phyloP scores from a whole-genome alignment of 2,329 filamentous ascomycete species.

The Didymella sp. region DNA sequence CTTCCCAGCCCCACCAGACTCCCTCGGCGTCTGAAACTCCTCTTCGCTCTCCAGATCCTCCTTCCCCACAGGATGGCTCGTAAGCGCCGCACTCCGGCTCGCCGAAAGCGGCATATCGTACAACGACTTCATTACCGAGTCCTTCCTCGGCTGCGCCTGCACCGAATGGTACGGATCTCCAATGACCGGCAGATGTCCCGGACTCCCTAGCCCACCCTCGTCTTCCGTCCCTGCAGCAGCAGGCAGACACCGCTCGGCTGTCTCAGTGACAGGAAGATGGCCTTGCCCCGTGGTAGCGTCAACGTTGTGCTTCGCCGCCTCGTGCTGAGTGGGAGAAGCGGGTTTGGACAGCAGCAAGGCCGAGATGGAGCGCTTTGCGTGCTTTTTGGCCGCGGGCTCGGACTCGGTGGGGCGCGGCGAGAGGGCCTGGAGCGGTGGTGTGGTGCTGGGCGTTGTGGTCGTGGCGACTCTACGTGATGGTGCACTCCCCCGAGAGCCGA shows the following conservation, averaged over 20 bases:
- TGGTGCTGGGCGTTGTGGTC: neutral
- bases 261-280: neutral
- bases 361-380: constrained; percentile 6
- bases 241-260: neutral
- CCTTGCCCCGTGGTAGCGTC: neutral
- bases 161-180: neutral
- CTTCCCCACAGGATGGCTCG: constrained; percentile 13
- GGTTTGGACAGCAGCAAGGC: neutral
- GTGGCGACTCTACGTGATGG: neutral
- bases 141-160: constrained; percentile 5
- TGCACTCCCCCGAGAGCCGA: neutral
- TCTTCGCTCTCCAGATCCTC: constrained; percentile 4
- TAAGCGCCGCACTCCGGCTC: constrained; percentile 12
- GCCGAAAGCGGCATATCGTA: neutral
- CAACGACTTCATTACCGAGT: constrained; percentile 4
- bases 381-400: neutral
- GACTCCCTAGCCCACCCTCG: neutral
- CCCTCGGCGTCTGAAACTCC: constrained; percentile 3
- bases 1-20: neutral
- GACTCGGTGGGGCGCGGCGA: neutral
- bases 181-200: neutral
- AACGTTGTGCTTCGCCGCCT: neutral
- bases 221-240: neutral
- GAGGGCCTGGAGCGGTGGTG: neutral
- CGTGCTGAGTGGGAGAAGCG: neutral